Percentiles rank a stretch among this genome's conserved stretches.
Evolutionary conservation across 2,329 filamentous ascomycete species (phyloP).

Genomic region (Fusarium sterilihyphosum): DNA sequence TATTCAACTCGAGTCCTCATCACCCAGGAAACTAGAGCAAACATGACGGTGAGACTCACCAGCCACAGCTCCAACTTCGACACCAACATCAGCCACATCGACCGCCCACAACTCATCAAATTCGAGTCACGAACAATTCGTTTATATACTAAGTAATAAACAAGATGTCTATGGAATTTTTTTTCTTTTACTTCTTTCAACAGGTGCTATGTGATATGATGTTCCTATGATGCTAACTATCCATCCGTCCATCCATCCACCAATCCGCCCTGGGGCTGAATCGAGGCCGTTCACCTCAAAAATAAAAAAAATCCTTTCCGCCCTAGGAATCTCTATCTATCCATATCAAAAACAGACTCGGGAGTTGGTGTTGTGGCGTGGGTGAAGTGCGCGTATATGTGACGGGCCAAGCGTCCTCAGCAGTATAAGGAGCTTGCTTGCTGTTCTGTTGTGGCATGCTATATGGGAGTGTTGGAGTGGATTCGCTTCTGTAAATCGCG

Average conservation of each 20-base stretch:
- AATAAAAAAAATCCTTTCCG: conserved; percentile 25
- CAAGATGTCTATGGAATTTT: conserved; percentile 40
- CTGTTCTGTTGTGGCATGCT: conserved; percentile 40
- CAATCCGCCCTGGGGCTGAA: conserved; percentile 32
- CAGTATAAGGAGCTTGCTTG: conserved; percentile 28
- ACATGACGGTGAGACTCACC: background rate
- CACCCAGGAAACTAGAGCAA: background rate
- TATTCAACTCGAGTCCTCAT: background rate
- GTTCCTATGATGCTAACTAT: conserved; percentile 41
- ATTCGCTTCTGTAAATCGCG: conserved; percentile 4
- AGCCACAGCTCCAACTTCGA: conserved; percentile 15
- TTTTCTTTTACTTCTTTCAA: conserved; percentile 38
- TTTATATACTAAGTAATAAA: background rate
- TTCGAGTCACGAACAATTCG: background rate
- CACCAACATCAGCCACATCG: conserved; percentile 15
- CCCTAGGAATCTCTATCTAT: conserved; percentile 35
- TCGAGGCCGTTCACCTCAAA: conserved; percentile 26
- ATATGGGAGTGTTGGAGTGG: conserved; percentile 26
- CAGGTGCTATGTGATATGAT: conserved; percentile 42
- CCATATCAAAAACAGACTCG: conserved; percentile 30
- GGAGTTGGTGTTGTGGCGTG: conserved; percentile 31
- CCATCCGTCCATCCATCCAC: conserved; percentile 40
- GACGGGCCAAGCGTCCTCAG: conserved; percentile 16
- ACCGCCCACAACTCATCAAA: conserved; percentile 1
- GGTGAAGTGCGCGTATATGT: conserved; percentile 27